Evolutionary conservation across 345 rosid species (phyloP).

Genomic region (Brassica rapa): DNA sequence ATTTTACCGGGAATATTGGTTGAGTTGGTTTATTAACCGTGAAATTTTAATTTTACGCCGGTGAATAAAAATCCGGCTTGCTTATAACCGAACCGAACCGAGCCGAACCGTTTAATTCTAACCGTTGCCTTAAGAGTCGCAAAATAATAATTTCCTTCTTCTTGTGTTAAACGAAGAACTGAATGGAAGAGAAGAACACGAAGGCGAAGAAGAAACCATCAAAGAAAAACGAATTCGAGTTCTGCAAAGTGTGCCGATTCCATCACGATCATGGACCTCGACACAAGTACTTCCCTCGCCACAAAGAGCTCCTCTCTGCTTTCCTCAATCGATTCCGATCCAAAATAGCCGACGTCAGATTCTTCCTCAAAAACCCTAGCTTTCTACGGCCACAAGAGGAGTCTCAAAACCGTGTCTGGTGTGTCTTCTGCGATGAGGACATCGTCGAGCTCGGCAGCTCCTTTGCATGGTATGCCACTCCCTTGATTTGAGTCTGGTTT

Average conservation of each 20-base stretch:
- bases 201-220: slow-evolving; percentile 25
- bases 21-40: not conserved
- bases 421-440: slow-evolving; percentile 78
- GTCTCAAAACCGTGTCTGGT: slow-evolving; percentile 71
- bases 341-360: slow-evolving; percentile 59
- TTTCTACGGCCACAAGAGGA: slow-evolving; percentile 55
- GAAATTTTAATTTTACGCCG: not conserved
- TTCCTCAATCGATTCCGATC: slow-evolving; percentile 63
- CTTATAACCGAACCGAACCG: not conserved
- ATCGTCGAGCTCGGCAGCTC: slow-evolving; percentile 62
- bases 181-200: slow-evolving; percentile 16
- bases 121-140: not conserved
- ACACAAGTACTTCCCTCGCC: slow-evolving; percentile 80
- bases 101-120: not conserved
- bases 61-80: not conserved
- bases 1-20: not conserved
- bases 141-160: not conserved
- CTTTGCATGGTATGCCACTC: slow-evolving; percentile 61
- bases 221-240: slow-evolving; percentile 54
- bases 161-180: not conserved
- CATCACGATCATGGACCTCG: slow-evolving; percentile 74
- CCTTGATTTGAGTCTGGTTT: not conserved
- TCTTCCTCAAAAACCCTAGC: slow-evolving; percentile 67
- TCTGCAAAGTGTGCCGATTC: slow-evolving; percentile 67
- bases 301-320: slow-evolving; percentile 56